Evolutionary conservation across 495 filamentous ascomycete species (phyloP).

Genomic region (Aspergillus nanangensis): DNA sequence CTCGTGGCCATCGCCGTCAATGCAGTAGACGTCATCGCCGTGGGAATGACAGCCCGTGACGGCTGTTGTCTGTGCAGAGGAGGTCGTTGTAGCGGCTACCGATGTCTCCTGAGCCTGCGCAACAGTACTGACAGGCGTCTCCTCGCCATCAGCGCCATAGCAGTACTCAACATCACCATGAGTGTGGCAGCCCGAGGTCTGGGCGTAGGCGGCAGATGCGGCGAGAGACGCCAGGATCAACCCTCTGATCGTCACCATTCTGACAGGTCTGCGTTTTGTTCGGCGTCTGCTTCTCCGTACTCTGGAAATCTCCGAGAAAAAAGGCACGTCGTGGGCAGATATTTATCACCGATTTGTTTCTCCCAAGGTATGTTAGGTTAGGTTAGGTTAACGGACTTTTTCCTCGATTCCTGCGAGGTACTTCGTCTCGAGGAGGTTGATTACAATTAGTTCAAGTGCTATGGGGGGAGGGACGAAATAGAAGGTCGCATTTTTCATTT

Average conservation of each 20-base stretch:
- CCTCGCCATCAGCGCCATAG: constrained; percentile 17
- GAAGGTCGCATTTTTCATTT: background rate
- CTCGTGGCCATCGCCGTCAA: constrained; percentile 32
- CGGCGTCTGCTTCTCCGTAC: background rate
- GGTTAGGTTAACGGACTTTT: background rate
- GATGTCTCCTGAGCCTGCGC: constrained; percentile 2
- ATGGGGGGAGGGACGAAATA: no score
- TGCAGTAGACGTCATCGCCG: constrained; percentile 36
- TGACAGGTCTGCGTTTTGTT: background rate
- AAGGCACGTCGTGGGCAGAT: background rate
- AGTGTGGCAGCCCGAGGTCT: constrained; percentile 6
- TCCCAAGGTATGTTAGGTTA: constrained; percentile 1
- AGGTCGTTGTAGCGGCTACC: constrained; percentile 7
- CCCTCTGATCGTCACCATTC: no score
- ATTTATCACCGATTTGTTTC: background rate
- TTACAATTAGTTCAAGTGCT: no score
- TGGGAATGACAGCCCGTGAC: constrained; percentile 39
- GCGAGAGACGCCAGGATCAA: background rate
- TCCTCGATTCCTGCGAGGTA: background rate
- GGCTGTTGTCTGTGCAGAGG: constrained; percentile 19
- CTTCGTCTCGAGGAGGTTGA: no score
- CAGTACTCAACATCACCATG: constrained; percentile 19
- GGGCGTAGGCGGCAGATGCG: constrained; percentile 1
- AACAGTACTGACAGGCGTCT: constrained; percentile 23
- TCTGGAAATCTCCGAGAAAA: no score